Base-by-base conservation (phyloP, 2,329 filamentous ascomycete genomes). In the Juglanconis oblonga region DNA sequence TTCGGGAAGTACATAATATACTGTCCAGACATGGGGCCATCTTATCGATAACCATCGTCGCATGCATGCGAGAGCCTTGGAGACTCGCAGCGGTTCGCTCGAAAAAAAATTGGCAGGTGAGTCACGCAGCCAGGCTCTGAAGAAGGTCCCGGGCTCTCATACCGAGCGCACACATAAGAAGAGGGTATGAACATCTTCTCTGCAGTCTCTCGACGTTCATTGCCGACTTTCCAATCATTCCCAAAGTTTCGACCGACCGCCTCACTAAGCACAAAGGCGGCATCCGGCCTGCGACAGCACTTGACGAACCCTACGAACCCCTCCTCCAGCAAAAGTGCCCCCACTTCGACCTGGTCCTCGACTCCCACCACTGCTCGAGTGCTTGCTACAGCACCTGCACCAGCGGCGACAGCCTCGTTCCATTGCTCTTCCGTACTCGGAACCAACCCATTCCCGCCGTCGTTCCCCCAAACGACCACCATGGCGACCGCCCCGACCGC, bases 401-500 rank as follows among this genome's bases (percentile, higher is more conserved):
- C 52, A 13, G 59, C 42, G 4, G 17, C 53, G n/a, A 17, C 14
- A 35, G 11, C 31, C 6, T 35, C 5, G 31, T 47, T 57, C 29
- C 47, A 29, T 59, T 44, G 48, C 36, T 36, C 32, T 53, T 45
- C 10, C 31, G 24, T 33, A 11, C 33, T 48, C 44, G 5, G 14
- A 4, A 24, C 24, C 38, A 49, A 9, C 31, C 4, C 36, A 50
- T 24, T 32, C 54, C 57, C 62, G 56, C 62, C 55, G 24, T 49
- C 55, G 47, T 44, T 52, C 57, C 35, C 54, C 61, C 59, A 40
- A 59, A 29, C 58, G 52, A 58, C 45, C 40, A 51, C 35, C 50
- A 57, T 48, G 64, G 62, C 56, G 40, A 52, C 52, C 42, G 17
- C 45, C 9, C 61, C 60, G 67, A 63, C 63, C 50, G 52, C 65